Evolutionary conservation across 768 basidiomycete genomes (phyloP), one percentile per base, ranked within the genome.

Genomic region (Cytidiella melzeri): DNA sequence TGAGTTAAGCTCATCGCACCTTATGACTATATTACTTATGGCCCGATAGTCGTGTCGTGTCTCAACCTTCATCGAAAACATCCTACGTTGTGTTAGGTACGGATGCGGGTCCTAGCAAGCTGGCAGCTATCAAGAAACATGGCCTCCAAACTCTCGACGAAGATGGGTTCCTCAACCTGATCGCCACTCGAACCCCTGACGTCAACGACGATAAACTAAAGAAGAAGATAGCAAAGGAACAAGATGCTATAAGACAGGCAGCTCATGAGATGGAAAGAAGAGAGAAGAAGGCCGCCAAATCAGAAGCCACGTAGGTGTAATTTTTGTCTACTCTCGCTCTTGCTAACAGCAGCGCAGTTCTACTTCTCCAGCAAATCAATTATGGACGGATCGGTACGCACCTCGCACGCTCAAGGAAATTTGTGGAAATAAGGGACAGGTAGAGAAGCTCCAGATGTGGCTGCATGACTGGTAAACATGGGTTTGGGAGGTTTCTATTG

Each of bases 351-450:
- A 25, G 23, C 1, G 18, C 12, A 57, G 51, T 6, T 43, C 54
- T 12, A 50, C 44, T 6, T 37, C 51, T 0, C 34, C 52, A 3
- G 18, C 70, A 1, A 73, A 76, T 2, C 92, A 95, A 63, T 73
- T 98, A 1, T 98, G 96, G 96, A 97, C 96, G 34, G 86, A 84
- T 26, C 83, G 92, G 9, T 99, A 99, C 63, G 95, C 96, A 0
- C 96, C 96, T 1, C 81, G 84, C 55, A 76, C 74, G 2, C 55
- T 93, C 48, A 93, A 89, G 58, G 92, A 99, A 49, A 79, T 99
- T 15, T 97, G 94, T 53, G 96, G 96, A 6, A 99, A 98, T 71
- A 98, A 98, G 67, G 76, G 80, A 0, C 77, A 83, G 47, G 85
- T 98, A 1, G 94, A 98, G 67, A 92, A 92, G 59, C 69, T 99